phyloP scores from a whole-genome alignment of 2,329 filamentous ascomycete species.

The Pestalotiopsis sp. region DNA sequence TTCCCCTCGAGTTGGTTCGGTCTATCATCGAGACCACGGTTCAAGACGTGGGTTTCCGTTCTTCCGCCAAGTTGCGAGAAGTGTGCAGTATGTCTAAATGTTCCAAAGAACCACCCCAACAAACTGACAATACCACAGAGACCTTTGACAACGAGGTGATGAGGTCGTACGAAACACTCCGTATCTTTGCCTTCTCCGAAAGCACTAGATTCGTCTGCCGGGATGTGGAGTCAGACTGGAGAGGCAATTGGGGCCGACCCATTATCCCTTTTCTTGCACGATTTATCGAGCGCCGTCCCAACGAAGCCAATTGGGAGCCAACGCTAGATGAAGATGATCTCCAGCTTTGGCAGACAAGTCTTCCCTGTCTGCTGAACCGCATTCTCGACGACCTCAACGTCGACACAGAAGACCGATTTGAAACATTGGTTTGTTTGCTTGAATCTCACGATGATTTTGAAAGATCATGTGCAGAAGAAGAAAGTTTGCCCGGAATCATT shows the following conservation, averaged over 20 bases:
- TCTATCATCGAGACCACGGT: neutral
- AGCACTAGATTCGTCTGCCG: neutral
- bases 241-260: neutral
- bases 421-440: neutral
- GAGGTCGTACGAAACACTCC: neutral
- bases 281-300: neutral
- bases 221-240: neutral
- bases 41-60: neutral
- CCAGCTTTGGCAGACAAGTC: too few relatives aligned
- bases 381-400: neutral
- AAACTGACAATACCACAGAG: neutral
- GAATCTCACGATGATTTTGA: too few relatives aligned
- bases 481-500: too few relatives aligned
- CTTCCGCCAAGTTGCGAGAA: neutral
- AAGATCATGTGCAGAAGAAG: too few relatives aligned
- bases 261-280: neutral
- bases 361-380: neutral
- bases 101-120: neutral
- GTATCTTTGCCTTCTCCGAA: neutral
- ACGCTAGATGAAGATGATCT: too few relatives aligned
- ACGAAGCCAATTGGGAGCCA: neutral
- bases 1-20: neutral
- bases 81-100: neutral
- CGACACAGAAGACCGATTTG: neutral
- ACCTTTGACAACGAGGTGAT: neutral